Percentiles rank a stretch among this genome's conserved stretches.
phyloP scores from a whole-genome alignment of 2,329 filamentous ascomycete species.

The Thielaviopsis populi region DNA sequence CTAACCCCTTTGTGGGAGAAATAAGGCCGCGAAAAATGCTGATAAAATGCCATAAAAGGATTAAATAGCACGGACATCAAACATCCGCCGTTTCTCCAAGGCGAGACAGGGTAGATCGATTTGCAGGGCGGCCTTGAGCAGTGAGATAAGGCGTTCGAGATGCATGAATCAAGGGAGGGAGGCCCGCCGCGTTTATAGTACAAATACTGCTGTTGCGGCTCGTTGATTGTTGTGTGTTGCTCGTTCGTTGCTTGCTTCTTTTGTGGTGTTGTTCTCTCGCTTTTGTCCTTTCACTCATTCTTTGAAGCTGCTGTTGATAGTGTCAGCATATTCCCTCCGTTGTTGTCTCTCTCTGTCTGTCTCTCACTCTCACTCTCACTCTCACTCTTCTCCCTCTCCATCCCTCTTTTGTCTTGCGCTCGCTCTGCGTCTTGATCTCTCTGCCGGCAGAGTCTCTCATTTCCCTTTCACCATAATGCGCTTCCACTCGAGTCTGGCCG shows the following conservation, averaged over 20 bases:
- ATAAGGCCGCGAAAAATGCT: not conserved
- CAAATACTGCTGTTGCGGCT: too few relatives aligned
- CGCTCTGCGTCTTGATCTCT: not conserved
- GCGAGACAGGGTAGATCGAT: not conserved
- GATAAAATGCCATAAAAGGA: not conserved
- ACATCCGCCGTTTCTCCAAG: not conserved
- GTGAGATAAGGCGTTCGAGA: too few relatives aligned
- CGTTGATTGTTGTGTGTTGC: too few relatives aligned
- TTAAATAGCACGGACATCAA: not conserved
- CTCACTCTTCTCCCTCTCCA: not conserved
- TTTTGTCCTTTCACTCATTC: too few relatives aligned
- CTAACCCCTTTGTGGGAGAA: not conserved
- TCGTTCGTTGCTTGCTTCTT: too few relatives aligned
- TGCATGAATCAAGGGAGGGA: not conserved
- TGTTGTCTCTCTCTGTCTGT: not conserved
- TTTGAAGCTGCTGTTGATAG: not conserved
- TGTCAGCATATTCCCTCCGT: not conserved
- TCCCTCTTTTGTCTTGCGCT: not conserved
- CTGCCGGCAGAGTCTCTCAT: not conserved
- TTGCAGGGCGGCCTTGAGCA: too few relatives aligned
- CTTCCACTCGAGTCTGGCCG: not conserved
- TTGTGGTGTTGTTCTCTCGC: too few relatives aligned
- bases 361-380: too few relatives aligned
- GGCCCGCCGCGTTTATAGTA: too few relatives aligned
- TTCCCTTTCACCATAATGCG: not conserved